These are phyloP conservation scores for Sonneratia caseolaris DNA, from an alignment of 345 rosid genomes.

Conservation along the genomic window DNA sequence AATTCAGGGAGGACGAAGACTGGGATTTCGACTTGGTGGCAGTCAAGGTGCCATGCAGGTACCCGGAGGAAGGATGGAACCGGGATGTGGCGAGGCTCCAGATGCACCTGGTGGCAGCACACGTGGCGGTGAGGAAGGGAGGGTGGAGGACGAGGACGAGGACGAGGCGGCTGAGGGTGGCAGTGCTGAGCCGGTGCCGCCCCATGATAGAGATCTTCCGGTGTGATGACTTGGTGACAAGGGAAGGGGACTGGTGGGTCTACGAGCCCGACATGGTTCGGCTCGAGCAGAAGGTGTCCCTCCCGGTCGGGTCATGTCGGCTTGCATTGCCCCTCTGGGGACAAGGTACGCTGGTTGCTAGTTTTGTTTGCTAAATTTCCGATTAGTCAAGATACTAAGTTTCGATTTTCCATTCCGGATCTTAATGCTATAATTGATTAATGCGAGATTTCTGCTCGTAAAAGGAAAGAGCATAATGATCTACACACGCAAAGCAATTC, in stretches of 20 bases:
- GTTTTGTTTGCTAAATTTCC: no score
- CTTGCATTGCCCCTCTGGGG: conserved; percentile 83
- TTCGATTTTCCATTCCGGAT: no score
- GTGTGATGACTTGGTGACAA: conserved; percentile 66
- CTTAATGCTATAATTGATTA: no score
- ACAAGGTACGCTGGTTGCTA: conserved; percentile 35
- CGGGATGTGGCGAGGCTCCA: conserved; percentile 82
- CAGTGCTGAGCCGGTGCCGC: conserved; percentile 71
- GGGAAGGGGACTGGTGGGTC: conserved; percentile 80
- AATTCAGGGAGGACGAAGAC: conserved; percentile 23
- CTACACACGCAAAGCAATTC: no score
- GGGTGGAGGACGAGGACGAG: conserved; percentile 45
- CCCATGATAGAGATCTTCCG: conserved; percentile 87
- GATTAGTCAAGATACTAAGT: no score
- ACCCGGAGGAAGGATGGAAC: conserved; percentile 73
- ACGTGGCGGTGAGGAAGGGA: conserved; percentile 48
- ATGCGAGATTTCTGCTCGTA: no score
- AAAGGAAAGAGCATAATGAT: no score
- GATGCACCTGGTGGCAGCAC: conserved; percentile 62
- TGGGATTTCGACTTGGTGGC: conserved; percentile 59
- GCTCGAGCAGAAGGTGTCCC: conserved; percentile 56
- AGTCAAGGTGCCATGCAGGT: conserved; percentile 65
- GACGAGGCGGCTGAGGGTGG: conserved; percentile 45
- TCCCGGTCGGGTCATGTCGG: conserved; percentile 81
- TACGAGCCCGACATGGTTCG: conserved; percentile 47